Evolutionary conservation across 2,329 filamentous ascomycete genomes (phyloP), one percentile per base, ranked within the genome.

Genomic region (Beauveria medogensis): DNA sequence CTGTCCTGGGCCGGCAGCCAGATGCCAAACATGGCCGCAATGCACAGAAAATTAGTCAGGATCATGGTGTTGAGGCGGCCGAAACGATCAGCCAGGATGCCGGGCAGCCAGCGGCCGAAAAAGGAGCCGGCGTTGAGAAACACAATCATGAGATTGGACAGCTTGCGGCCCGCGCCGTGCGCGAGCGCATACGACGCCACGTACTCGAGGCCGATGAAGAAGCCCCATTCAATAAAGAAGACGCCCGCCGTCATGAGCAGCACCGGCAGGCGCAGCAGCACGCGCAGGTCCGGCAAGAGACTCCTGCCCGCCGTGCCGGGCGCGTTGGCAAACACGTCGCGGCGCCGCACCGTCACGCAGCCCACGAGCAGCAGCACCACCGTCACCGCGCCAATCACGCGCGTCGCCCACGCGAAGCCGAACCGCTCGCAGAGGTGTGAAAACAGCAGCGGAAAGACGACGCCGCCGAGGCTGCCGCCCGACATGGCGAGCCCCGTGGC

Each of bases 401-500:
- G 74, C 37, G 76, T 76, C 59, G 72, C 74, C 75, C 77, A 80
- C 10, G 72, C 72, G 54, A 80, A 80, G 2, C 77, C 78, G 4
- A 79, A 67, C 2, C 75, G 76, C 4, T 78, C 68, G 6, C 62
- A 66, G n/a, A 78, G 71, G n/a, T 69, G 66, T 63, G 77, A 73
- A 58, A 80, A 69, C 55, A 78, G 67, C 16, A 80, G 67, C 4
- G 78, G 77, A 60, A 88, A 88, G 2, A 82, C 72, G 46, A 89
- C 80, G 20, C 86, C 87, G 34, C 87, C 87, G 18, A 80, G 64
- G 7, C 74, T 77, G 0, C 85, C 85, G 2, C 89, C 88, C 0
- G 87, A 86, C 3, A 87, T 82, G 18, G 90, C 89, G 48, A 93
- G 78, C 16, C 91, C 91, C 1, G 88, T 92, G 9, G 90, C 89